These are phyloP conservation scores for Mycena venus DNA, from an alignment of 768 basidiomycete genomes.

Conservation along the genomic window DNA sequence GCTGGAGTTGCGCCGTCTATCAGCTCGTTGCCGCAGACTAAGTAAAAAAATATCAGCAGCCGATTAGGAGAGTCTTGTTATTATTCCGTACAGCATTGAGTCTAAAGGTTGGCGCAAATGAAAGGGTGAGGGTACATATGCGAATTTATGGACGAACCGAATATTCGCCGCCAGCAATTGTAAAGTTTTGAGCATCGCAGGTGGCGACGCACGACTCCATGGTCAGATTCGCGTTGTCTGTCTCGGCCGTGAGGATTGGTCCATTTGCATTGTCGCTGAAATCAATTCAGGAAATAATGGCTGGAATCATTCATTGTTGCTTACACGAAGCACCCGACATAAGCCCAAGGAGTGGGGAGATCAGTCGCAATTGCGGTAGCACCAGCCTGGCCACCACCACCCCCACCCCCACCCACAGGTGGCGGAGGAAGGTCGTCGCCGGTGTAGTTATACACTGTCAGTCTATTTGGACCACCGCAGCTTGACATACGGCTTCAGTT, in stretches of 20 bases:
- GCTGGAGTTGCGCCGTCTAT: constrained; percentile 70
- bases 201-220: constrained; percentile 72
- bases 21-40: constrained; percentile 81
- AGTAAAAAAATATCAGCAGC: background rate
- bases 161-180: constrained; percentile 81
- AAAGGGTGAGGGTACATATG: background rate
- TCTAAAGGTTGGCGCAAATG: background rate
- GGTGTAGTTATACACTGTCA: constrained; percentile 80
- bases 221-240: constrained; percentile 53
- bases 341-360: constrained; percentile 70
- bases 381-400: constrained; percentile 30
- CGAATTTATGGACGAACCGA: constrained; percentile 47
- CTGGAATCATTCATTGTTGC: constrained; percentile 27
- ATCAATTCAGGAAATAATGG: constrained; percentile 6
- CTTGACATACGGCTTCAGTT: constrained; percentile 2
- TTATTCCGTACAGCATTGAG: constrained; percentile 58
- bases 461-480: constrained; percentile 79
- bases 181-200: constrained; percentile 70
- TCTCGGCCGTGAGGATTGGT: constrained; percentile 65
- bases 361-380: constrained; percentile 63
- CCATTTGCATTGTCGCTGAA: constrained; percentile 71
- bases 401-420: constrained; percentile 47
- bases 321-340: constrained; percentile 77
- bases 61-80: background rate
- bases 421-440: constrained; percentile 63